phyloP scores from a whole-genome alignment of 1,139 yeast species.

The Yamadazyma songkhlaensis region DNA sequence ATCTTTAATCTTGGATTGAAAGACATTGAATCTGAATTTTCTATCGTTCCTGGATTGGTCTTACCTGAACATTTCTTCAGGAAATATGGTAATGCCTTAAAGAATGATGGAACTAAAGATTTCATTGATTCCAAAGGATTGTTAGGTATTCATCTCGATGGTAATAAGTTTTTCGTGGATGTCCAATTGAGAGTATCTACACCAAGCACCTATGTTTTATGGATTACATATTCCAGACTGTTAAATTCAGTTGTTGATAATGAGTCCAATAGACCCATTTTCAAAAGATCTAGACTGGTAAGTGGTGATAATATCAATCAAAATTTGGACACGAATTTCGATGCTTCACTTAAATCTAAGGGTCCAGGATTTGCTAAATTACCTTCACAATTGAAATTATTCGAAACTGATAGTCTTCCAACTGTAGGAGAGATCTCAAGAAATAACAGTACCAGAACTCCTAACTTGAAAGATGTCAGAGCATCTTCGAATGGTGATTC shows the following conservation, averaged over 20 bases:
- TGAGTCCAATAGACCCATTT: conserved; percentile 4
- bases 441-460: conserved; percentile 33
- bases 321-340: too few species aligned
- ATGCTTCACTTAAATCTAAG: too few species aligned
- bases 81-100: conserved; percentile 40
- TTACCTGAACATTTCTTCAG: conserved; percentile 89
- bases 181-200: conserved; percentile 75
- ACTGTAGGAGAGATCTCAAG: conserved; percentile 28
- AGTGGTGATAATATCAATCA: conserved; percentile 10
- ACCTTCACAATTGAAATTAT: conserved; percentile 58
- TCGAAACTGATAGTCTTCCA: conserved; percentile 26
- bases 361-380: conserved; percentile 20
- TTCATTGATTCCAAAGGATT: conserved; percentile 67
- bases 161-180: conserved; percentile 62
- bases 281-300: conserved; percentile 14
- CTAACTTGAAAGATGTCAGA: conserved; percentile 2
- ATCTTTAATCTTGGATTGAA: conserved; percentile 50
- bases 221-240: conserved; percentile 81
- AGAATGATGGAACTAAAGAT: conserved; percentile 33
- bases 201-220: conserved; percentile 58
- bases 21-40: conserved; percentile 34
- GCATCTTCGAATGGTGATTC: conserved; percentile 1
- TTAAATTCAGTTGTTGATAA: neutral
- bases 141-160: conserved; percentile 68
- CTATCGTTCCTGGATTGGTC: conserved; percentile 54